Evolutionary conservation across 2,329 filamentous ascomycete genomes (phyloP), one percentile per base, ranked within the genome.

Genomic region (Pseudogymnoascus sp.): DNA sequence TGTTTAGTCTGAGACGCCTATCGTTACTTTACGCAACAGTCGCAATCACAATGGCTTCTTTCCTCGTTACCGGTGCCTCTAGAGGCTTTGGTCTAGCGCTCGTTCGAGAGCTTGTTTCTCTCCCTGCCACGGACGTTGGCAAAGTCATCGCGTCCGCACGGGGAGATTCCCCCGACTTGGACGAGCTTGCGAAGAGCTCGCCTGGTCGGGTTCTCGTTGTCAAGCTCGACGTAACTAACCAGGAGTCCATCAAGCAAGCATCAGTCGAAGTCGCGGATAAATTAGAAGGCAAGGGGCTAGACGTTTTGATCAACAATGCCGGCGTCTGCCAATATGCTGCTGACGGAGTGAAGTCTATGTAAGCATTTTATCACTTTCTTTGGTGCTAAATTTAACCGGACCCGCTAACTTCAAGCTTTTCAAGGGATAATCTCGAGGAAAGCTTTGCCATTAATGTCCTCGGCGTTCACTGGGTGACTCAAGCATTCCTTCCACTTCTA

Each of bases 261-360:
- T 75, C 67, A 0, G 62, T 62, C 0, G 63, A 68, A 12, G 73
- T 78, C 3, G 73, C 77, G 28, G 50, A 61, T 4, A 67, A 67
- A 2, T 66, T 79, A 1, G 66, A 68, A 14, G 77, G 72, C 3
- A 73, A 73, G 10, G 78, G 77, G 0, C 70, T 81, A 0, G 79
- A 81, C 65, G 75, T 80, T 6, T 64, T 81, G 28, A 72, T 79
- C 63, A 79, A 80, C 68, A 79, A 79, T 68, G 77, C 76, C 0
- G 78, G 77, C 0, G 65, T 73, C 11, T 62, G 44, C 47, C 40
- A 62, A n/a, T 59, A 59, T 12, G 59, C 63, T 31, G 21, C 59
- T 6, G 63, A 62, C 1, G 64, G 62, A 5, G 63, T 66, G 12
- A 62, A 68, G 8, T 62, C 35, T 28, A 64, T 65, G 64, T 63